Percentiles rank a stretch among this genome's conserved stretches.
Conservation (phyloP, 441 rosid species). For the Viola pubescens region DNA sequence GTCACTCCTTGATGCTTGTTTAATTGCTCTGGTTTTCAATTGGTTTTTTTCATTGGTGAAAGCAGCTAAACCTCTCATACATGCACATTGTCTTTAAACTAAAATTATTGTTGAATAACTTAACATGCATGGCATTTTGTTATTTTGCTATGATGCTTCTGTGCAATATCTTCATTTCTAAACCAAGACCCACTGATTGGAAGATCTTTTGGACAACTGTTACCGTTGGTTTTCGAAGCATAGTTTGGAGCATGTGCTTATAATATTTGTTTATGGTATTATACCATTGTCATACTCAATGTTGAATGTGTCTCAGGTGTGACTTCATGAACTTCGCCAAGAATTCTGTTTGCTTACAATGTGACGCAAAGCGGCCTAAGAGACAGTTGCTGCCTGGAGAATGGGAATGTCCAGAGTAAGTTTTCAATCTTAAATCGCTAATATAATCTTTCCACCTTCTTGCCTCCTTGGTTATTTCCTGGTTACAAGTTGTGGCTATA, state of each 20-base stretch:
- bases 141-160: background rate
- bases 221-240: background rate
- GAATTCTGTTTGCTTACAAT: conserved; percentile 82
- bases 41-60: background rate
- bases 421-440: conserved; percentile 12
- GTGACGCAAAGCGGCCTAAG: conserved; percentile 96
- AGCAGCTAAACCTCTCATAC: background rate
- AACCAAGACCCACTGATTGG: background rate
- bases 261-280: background rate
- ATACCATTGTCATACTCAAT: conserved; percentile 1
- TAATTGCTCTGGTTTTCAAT: background rate
- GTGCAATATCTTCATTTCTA: background rate
- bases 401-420: conserved; percentile 99
- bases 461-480: background rate
- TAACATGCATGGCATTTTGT: background rate
- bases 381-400: conserved; percentile 97
- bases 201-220: background rate
- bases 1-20: conserved; percentile 23
- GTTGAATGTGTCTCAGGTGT: conserved; percentile 49
- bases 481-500: background rate
- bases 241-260: conserved; percentile 4
- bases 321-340: conserved; percentile 95
- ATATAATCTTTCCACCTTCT: background rate
- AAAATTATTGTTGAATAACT: background rate
- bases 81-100: background rate